These are phyloP conservation scores for Thielaviopsis populi DNA, from an alignment of 2,329 filamentous ascomycete species.

Conservation along the genomic window DNA sequence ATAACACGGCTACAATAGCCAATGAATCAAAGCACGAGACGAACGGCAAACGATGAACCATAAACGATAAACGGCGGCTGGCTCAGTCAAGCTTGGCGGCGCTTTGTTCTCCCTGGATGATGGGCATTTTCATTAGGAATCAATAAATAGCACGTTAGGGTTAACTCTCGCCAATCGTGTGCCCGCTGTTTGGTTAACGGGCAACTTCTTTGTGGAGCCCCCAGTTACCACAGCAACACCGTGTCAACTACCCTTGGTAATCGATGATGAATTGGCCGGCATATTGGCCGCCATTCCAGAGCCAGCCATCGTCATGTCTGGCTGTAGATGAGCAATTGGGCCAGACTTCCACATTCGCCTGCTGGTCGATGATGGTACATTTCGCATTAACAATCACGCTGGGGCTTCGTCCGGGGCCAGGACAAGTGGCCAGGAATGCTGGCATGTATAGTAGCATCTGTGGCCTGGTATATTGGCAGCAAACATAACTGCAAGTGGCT, in stretches of 20 bases:
- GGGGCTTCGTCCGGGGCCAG: not conserved
- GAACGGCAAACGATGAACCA: too few relatives aligned
- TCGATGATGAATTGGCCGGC: not conserved
- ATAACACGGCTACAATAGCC: not conserved
- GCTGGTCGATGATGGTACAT: too few relatives aligned
- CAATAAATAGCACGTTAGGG: conserved; percentile 3
- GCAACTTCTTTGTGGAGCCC: not conserved
- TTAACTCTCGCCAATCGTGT: not conserved
- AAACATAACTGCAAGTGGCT: not conserved
- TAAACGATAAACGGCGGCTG: not conserved
- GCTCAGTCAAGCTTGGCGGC: too few relatives aligned
- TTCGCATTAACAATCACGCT: not conserved
- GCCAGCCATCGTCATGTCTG: too few relatives aligned
- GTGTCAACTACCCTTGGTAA: not conserved
- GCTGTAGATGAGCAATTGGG: too few relatives aligned
- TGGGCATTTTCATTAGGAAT: not conserved
- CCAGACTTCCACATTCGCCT: too few relatives aligned
- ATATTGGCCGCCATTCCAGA: not conserved
- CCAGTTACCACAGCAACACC: conserved; percentile 1
- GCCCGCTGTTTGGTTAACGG: fast-evolving
- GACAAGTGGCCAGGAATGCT: too few relatives aligned
- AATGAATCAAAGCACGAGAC: not conserved
- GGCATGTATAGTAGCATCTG: too few relatives aligned
- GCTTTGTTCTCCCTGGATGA: not conserved
- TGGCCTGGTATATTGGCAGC: not conserved